Evolutionary conservation across 495 filamentous ascomycete species (phyloP).

Genomic region (Glutinoglossum americanum): DNA sequence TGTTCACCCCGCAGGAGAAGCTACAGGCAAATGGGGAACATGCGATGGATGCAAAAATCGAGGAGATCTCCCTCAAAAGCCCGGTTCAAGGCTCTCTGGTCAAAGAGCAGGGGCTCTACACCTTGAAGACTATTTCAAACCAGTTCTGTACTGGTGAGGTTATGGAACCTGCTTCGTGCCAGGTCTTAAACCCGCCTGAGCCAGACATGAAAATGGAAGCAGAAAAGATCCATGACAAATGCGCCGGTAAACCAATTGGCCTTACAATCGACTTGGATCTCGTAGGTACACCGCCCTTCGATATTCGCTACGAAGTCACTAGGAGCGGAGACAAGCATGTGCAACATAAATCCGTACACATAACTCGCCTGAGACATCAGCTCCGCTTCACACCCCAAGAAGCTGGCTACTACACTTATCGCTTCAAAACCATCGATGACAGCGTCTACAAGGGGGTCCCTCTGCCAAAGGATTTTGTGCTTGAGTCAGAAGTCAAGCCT

Average conservation of each 20-base stretch:
- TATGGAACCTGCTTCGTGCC: slow-evolving; percentile 73
- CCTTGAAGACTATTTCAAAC: slow-evolving; percentile 52
- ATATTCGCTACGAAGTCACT: slow-evolving; percentile 47
- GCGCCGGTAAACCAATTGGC: slow-evolving; percentile 80
- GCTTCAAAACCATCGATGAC: slow-evolving; percentile 61
- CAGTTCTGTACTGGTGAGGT: slow-evolving; percentile 71
- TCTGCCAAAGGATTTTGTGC: slow-evolving; percentile 26
- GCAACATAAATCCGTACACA: slow-evolving; percentile 23
- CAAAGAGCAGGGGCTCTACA: slow-evolving; percentile 65
- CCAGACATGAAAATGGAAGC: slow-evolving; percentile 49
- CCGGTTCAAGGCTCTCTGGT: slow-evolving; percentile 22
- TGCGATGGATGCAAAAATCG: slow-evolving; percentile 20
- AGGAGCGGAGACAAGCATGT: slow-evolving; percentile 32
- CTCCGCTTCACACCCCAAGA: slow-evolving; percentile 60
- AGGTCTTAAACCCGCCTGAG: slow-evolving; percentile 76
- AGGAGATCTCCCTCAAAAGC: background rate
- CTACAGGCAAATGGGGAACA: slow-evolving; percentile 42
- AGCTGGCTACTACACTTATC: slow-evolving; percentile 72
- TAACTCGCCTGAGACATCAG: slow-evolving; percentile 51
- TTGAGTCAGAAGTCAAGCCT: slow-evolving; percentile 85
- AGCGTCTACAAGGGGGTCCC: slow-evolving; percentile 46
- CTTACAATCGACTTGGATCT: slow-evolving; percentile 70
- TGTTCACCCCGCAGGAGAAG: slow-evolving; percentile 46
- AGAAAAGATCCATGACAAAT: slow-evolving; percentile 79
- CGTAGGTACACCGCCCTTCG: slow-evolving; percentile 76